Evolutionary conservation across 164 flowering plant genomes (phyloP).

Genomic region (Stephania yunnanensis): DNA sequence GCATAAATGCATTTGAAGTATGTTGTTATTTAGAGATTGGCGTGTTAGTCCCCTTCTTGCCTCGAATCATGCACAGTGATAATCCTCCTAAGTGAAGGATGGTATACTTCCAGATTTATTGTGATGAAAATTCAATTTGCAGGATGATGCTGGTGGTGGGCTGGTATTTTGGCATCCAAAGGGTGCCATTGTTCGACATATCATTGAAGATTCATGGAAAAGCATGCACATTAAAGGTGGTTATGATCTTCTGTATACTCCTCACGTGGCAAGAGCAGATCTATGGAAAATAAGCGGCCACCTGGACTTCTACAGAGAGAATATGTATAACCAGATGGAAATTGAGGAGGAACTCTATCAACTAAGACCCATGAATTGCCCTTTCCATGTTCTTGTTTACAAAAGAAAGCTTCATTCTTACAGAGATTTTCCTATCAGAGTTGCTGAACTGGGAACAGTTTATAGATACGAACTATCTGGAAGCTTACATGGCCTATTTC

Average conservation of each 20-base stretch:
- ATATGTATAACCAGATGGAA: constrained; percentile 90
- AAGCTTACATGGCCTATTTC: constrained; percentile 95
- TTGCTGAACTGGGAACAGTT: constrained; percentile 94
- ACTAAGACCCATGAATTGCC: constrained; percentile 98
- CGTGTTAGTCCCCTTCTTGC: not conserved
- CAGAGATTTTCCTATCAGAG: constrained; percentile 89
- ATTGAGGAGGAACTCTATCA: constrained; percentile 92
- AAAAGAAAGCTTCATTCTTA: constrained; percentile 76
- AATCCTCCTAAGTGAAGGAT: not conserved
- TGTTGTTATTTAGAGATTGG: too few species aligned
- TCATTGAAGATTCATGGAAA: constrained; percentile 95
- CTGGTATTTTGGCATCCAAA: constrained; percentile 97
- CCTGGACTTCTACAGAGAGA: constrained; percentile 87
- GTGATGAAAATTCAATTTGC: constrained; percentile 13
- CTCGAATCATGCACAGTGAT: not conserved
- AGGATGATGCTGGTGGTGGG: constrained; percentile 99
- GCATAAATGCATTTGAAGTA: not conserved
- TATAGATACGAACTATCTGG: constrained; percentile 95
- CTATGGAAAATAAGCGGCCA: constrained; percentile 97
- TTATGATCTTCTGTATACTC: constrained; percentile 81
- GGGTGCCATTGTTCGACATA: constrained; percentile 77
- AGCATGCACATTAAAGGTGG: constrained; percentile 60
- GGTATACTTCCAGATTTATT: not conserved
- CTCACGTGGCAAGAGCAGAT: constrained; percentile 90
- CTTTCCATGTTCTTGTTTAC: constrained; percentile 86